Evolutionary conservation across 371 early-diverging fungal species (phyloP), one percentile per base, ranked within the genome.

Genomic region (Rhizopus stolonifer): DNA sequence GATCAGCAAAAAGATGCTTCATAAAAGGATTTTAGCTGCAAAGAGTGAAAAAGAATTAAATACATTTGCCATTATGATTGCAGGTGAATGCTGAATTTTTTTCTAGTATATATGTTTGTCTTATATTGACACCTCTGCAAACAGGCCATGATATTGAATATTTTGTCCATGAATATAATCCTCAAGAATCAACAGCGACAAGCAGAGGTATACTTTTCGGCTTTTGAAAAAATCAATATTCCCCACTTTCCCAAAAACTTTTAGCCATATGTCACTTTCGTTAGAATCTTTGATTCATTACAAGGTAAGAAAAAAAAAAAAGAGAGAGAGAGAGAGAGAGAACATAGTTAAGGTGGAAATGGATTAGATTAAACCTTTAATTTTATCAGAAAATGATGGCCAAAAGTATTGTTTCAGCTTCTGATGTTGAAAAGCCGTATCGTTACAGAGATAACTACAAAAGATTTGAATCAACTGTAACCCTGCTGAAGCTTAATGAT

Each of bases 1-100:
- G 21, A 56, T 56, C 45, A 56, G 57, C 51, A 56, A 56, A 45
- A 56, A 56, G 26, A 49, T 56, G 57, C 50, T 56, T 26, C 57
- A 56, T 29, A 56, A 45, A 50, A 43, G 57, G 45, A 18, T 50
- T 33, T 56, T 49, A 25, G 44, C 50, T 50, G 46, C 57, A 50
- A 56, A 56, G 46, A 50, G 46, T 26, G 36, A 36, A 49, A 56
- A 56, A 49, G 48, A 48, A 42, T 31, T 55, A 15, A 45, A 19
- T 7, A 51, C 52, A 3, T 51, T 51, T 51, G 52, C 52, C 24
- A 26, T 51, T 11, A 53, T 53, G 34, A 45, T 53, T 36, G 22
- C 53, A 53, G 46, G 46, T 53, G 38, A 46, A 53, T 53, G 15
- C 46, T 53, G 36, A 34, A 17, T 52, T 52, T 52, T 33, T 52